Evolutionary conservation across 495 filamentous ascomycete species (phyloP).

Genomic region (Acidomyces sp.): DNA sequence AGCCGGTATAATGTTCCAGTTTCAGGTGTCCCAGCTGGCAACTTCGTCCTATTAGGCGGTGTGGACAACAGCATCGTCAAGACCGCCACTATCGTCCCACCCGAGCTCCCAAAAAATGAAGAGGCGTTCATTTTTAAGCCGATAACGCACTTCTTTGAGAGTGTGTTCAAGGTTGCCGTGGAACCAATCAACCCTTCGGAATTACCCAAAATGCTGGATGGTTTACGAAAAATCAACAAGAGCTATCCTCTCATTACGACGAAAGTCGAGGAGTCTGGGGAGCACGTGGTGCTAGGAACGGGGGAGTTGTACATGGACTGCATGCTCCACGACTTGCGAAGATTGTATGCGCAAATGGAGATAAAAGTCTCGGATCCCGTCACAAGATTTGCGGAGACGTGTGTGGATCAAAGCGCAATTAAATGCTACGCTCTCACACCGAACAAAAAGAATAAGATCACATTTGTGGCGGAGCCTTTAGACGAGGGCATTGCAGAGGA

Average conservation of each 20-base stretch:
- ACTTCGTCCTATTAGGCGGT: slow-evolving; percentile 78
- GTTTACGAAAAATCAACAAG: slow-evolving; percentile 91
- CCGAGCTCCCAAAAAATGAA: slow-evolving; percentile 67
- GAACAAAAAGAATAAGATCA: slow-evolving; percentile 98
- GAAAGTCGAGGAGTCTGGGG: slow-evolving; percentile 97
- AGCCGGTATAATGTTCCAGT: slow-evolving; percentile 84
- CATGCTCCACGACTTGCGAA: slow-evolving; percentile 85
- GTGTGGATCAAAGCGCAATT: slow-evolving; percentile 92
- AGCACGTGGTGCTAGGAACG: slow-evolving; percentile 88
- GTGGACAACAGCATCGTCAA: slow-evolving; percentile 98
- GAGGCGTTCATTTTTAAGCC: slow-evolving; percentile 92
- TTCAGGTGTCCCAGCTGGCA: slow-evolving; percentile 88
- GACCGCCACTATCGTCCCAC: slow-evolving; percentile 84
- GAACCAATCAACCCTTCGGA: slow-evolving; percentile 98
- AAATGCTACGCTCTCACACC: slow-evolving; percentile 97
- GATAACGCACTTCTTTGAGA: slow-evolving; percentile 88
- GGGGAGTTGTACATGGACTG: slow-evolving; percentile 99
- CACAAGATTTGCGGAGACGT: slow-evolving; percentile 93
- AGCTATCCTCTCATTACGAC: slow-evolving; percentile 89
- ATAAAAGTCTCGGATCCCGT: slow-evolving; percentile 97
- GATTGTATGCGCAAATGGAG: slow-evolving; percentile 97
- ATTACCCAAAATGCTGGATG: slow-evolving; percentile 98
- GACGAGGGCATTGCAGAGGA: slow-evolving; percentile 92
- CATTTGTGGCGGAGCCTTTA: slow-evolving; percentile 91
- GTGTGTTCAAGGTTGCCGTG: slow-evolving; percentile 93